Percentiles rank a stretch among this genome's conserved stretches.
These are phyloP conservation scores for Plantago coronopus DNA, from an alignment of 305 asterid genomes.

Conservation along the genomic window DNA sequence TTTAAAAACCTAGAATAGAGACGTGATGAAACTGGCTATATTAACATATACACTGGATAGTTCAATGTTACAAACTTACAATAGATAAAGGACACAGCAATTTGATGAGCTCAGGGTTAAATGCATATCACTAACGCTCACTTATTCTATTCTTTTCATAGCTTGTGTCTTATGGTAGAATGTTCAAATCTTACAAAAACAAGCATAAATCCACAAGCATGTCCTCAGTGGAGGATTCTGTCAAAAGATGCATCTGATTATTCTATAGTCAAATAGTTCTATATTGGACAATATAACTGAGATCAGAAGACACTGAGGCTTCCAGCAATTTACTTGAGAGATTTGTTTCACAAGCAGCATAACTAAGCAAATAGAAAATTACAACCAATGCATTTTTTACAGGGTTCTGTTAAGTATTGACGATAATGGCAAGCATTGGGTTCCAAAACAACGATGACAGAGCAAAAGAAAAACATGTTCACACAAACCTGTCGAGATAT, in stretches of 20 bases:
- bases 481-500: constrained; percentile 75
- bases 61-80: too few species aligned
- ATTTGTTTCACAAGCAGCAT: constrained; percentile 1
- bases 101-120: not conserved
- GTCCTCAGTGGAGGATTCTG: not conserved
- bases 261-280: constrained; percentile 9
- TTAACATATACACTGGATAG: too few species aligned
- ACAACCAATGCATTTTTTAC: not conserved
- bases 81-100: too few species aligned
- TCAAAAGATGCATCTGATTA: not conserved
- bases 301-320: constrained; percentile 2
- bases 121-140: not conserved
- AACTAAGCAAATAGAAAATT: not conserved
- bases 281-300: not conserved
- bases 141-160: not conserved
- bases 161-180: constrained; percentile 2
- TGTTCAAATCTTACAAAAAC: constrained; percentile 1
- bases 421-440: constrained; percentile 16
- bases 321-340: not conserved
- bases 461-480: constrained; percentile 11
- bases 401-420: too few species aligned
- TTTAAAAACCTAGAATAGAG: too few species aligned
- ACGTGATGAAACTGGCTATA: too few species aligned
- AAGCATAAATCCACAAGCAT: constrained; percentile 1
- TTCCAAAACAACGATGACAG: constrained; percentile 14